Conservation (phyloP, 768 basidiomycete genomes). For the Melanogaster broomeanus region DNA sequence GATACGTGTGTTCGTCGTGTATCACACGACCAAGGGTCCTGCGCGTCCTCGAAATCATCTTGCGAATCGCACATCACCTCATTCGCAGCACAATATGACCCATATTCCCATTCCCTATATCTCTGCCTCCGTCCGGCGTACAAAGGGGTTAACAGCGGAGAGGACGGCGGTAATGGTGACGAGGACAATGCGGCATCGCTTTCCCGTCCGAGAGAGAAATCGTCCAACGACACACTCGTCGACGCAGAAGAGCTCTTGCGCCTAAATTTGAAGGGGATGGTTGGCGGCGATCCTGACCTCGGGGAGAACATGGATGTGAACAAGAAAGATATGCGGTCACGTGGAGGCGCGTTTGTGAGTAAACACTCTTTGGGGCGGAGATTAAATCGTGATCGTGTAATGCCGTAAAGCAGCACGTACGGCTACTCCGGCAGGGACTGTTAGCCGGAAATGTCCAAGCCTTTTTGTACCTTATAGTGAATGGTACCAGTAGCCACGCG, state of each 20-base stretch:
- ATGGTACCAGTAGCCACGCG: too few species aligned
- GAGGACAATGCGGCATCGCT: slow-evolving; percentile 8
- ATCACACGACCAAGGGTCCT: slow-evolving; percentile 4
- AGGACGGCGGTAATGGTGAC: slow-evolving; percentile 22
- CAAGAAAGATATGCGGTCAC: slow-evolving; percentile 33
- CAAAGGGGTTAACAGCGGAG: slow-evolving; percentile 17
- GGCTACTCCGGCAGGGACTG: too few species aligned
- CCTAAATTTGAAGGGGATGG: slow-evolving; percentile 20
- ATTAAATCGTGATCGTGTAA: slow-evolving; percentile 20
- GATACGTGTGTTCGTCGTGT: background rate
- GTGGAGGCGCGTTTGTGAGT: slow-evolving; percentile 21
- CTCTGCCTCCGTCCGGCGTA: slow-evolving; percentile 5
- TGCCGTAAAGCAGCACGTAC: slow-evolving; percentile 23
- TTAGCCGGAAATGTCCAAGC: too few species aligned
- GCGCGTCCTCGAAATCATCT: background rate
- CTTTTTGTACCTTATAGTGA: too few species aligned
- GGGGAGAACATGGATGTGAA: slow-evolving; percentile 30
- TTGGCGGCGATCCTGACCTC: slow-evolving; percentile 6
- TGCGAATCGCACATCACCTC: background rate
- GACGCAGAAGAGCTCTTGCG: slow-evolving; percentile 25
- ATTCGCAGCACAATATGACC: background rate
- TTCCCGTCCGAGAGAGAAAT: background rate
- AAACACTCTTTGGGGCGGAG: slow-evolving; percentile 39
- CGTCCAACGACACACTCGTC: slow-evolving; percentile 4
- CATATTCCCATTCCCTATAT: slow-evolving; percentile 4